Evolutionary conservation across 768 basidiomycete species (phyloP).

Genomic region (Vishniacozyma victoriae): DNA sequence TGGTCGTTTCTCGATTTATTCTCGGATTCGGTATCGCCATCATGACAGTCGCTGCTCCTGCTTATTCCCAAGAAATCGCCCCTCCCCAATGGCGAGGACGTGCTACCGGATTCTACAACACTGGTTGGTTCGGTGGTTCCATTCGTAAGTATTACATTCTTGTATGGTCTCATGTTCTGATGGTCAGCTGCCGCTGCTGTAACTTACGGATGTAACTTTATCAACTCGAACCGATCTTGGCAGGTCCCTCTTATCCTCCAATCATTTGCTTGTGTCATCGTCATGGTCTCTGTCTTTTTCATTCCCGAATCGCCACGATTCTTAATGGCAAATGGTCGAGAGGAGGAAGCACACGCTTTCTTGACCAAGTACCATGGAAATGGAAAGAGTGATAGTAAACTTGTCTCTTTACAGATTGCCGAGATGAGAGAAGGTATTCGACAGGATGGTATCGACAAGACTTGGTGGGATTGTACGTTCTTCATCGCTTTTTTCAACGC

Average conservation of each 20-base stretch:
- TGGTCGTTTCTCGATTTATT: slow-evolving; percentile 53
- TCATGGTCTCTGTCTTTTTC: slow-evolving; percentile 13
- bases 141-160: no score
- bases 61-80: slow-evolving; percentile 58
- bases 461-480: slow-evolving; percentile 54
- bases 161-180: no score
- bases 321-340: slow-evolving; percentile 19
- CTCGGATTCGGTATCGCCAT: slow-evolving; percentile 55
- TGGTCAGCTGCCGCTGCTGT: slow-evolving; percentile 20
- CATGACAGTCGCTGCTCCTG: slow-evolving; percentile 43
- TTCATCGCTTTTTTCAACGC: background rate
- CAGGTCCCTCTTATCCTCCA: slow-evolving; percentile 23
- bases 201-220: slow-evolving; percentile 22
- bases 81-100: slow-evolving; percentile 45
- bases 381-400: slow-evolving; percentile 5
- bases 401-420: slow-evolving; percentile 9
- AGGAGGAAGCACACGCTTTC: slow-evolving; percentile 15
- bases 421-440: slow-evolving; percentile 52
- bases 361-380: slow-evolving; percentile 14
- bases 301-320: slow-evolving; percentile 27
- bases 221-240: slow-evolving; percentile 26
- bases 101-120: slow-evolving; percentile 4
- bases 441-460: slow-evolving; percentile 56
- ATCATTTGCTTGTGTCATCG: slow-evolving; percentile 14
- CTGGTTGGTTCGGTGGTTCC: background rate